Evolutionary conservation across 1,139 yeast species (phyloP), one percentile per base, ranked within the genome.

Genomic region (Yamadazyma oceani): DNA sequence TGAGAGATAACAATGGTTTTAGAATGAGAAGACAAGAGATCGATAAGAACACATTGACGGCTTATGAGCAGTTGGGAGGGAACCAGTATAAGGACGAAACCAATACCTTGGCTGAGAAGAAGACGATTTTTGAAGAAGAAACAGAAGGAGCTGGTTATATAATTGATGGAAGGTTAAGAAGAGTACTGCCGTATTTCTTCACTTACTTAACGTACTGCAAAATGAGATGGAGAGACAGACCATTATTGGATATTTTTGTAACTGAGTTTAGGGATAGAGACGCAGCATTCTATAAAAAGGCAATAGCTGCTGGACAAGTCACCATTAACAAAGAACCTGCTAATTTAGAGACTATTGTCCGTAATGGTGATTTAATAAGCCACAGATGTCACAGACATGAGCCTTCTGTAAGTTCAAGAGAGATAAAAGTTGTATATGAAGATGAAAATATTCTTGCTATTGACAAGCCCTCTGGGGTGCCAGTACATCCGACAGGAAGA

Each of bases 401-500:
- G 53, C 96, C 96, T 2, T 82, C 96, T 0, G 96, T 92, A 1
- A 73, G 87, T 2, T 78, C 90, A 0, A 68, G 79, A 37, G 77
- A 78, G 0, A 82, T 92, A 32, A 75, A 74, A 39, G 82, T 88
- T 29, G 90, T 92, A 0, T 79, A 73, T 54, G 90, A 89, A 54
- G 84, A 88, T 55, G 92, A 85, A 13, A 78, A 85, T 36, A 62
- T 89, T 24, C 72, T 92, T 6, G 96, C 86, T 1, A 85, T 94
- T 21, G 96, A 92, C 58, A 92, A 92, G 50, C 98, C 99, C 0
- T 78, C 95, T 3, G 97, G 98, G 0, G 78, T 92, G 3, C 97
- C 99, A 0, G 97, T 85, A 1, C 98, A 92, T 58, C 98, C 99
- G 1, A 85, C 97, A 0, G 99, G 98, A 0, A 68, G 97, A 41